Conservation (phyloP, 768 basidiomycete genomes). For the Mycena capillaripes region DNA sequence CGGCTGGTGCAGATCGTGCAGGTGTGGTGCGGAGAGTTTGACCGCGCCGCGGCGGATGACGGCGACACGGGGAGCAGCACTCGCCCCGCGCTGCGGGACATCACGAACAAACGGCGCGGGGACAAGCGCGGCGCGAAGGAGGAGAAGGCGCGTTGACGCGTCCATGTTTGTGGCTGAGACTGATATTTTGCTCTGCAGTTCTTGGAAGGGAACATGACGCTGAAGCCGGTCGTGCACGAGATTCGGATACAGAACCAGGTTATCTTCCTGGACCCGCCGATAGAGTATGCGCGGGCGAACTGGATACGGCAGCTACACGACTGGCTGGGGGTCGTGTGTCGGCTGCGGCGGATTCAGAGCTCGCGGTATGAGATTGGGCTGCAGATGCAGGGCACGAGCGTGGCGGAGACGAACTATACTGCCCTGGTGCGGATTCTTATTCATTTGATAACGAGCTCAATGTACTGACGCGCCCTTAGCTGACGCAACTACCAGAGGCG, state of each 20-base stretch:
- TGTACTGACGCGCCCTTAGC: conserved; percentile 53
- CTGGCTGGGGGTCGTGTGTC: conserved; percentile 92
- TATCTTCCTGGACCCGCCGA: conserved; percentile 98
- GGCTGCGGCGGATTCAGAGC: conserved; percentile 89
- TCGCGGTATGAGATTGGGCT: conserved; percentile 98
- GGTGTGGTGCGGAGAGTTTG: conserved; percentile 92
- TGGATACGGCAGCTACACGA: conserved; percentile 94
- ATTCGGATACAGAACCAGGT: conserved; percentile 99
- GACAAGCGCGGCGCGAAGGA: conserved; percentile 80
- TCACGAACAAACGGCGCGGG: conserved; percentile 73
- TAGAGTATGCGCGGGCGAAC: conserved; percentile 91
- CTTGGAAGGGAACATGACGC: conserved; percentile 78
- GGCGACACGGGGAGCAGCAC: conserved; percentile 68
- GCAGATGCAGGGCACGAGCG: conserved; percentile 81
- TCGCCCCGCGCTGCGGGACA: conserved; percentile 62
- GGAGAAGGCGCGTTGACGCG: conserved; percentile 73
- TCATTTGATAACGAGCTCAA: background rate
- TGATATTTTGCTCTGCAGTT: conserved; percentile 56
- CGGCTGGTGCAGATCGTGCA: conserved; percentile 85
- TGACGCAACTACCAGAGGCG: conserved; percentile 80
- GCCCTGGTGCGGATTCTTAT: conserved; percentile 71
- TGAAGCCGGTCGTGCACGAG: conserved; percentile 94
- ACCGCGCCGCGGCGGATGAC: conserved; percentile 70
- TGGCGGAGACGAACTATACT: conserved; percentile 84
- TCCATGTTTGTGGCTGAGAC: no score